phyloP scores from a whole-genome alignment of 2,329 filamentous ascomycete genomes.

The Fusarium domesticum region DNA sequence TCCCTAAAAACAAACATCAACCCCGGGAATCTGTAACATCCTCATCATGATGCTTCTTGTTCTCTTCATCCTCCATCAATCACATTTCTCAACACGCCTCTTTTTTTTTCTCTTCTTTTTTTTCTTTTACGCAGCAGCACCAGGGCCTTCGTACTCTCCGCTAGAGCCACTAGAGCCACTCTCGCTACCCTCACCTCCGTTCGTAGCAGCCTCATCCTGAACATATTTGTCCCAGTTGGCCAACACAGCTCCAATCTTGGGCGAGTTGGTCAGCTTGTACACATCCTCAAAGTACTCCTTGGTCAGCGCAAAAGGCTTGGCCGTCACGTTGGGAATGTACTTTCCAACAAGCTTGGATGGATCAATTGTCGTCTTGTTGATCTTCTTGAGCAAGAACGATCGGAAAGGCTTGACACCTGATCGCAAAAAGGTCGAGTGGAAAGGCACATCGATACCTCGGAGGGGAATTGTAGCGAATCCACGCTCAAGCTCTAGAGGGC shows the following conservation, averaged over 20 bases:
- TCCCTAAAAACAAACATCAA: slow-evolving; percentile 21
- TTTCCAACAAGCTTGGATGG: slow-evolving; percentile 95
- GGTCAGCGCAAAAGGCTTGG: slow-evolving; percentile 88
- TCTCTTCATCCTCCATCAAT: slow-evolving; percentile 12
- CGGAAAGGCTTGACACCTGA: slow-evolving; percentile 99
- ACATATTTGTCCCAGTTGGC: slow-evolving; percentile 80
- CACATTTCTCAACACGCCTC: slow-evolving; percentile 13
- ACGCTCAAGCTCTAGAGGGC: slow-evolving; percentile 84
- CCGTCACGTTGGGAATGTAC: slow-evolving; percentile 98
- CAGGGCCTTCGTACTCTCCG: slow-evolving; percentile 41
- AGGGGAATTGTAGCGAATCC: slow-evolving; percentile 97
- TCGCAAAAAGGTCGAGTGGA: slow-evolving; percentile 97
- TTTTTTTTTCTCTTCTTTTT: slow-evolving; percentile 15
- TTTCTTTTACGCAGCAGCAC: slow-evolving; percentile 39
- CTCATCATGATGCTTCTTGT: slow-evolving; percentile 8
- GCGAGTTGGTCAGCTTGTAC: slow-evolving; percentile 84
- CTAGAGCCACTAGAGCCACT: slow-evolving; percentile 41
- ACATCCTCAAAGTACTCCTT: slow-evolving; percentile 99
- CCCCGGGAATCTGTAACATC: slow-evolving; percentile 27
- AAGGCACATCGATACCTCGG: slow-evolving; percentile 95
- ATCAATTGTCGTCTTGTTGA: slow-evolving; percentile 98
- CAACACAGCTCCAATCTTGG: slow-evolving; percentile 73
- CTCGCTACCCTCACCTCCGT: slow-evolving; percentile 36
- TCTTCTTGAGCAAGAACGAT: slow-evolving; percentile 98
- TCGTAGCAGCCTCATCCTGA: slow-evolving; percentile 45